Conservation (phyloP, 2,329 filamentous ascomycete genomes). For the Gaeumannomyces tritici region DNA sequence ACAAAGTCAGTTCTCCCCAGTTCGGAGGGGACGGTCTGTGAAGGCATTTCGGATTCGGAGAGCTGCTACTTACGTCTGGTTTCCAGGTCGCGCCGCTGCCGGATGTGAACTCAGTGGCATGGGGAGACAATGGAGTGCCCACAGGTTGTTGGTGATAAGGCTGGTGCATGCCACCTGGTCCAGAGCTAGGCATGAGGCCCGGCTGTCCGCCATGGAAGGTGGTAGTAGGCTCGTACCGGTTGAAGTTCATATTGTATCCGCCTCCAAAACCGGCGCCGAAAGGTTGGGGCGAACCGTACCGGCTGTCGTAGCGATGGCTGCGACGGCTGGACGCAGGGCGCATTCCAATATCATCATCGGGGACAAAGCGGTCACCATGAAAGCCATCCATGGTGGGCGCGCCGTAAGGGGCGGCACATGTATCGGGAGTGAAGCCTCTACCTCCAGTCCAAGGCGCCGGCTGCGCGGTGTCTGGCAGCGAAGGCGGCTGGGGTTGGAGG, state of each 20-base stretch:
- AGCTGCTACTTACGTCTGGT: conserved; percentile 33
- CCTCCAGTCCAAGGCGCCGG: conserved; percentile 37
- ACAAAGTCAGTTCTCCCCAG: neutral
- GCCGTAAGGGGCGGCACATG: conserved; percentile 20
- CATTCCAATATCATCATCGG: conserved; percentile 38
- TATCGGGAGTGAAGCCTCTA: conserved; percentile 29
- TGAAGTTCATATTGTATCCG: conserved; percentile 22
- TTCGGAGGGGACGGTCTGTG: too few species aligned
- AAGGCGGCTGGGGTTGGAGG: conserved; percentile 14
- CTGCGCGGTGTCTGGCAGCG: conserved; percentile 24
- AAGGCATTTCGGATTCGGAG: neutral
- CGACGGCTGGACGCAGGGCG: conserved; percentile 34
- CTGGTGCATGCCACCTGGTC: conserved; percentile 33
- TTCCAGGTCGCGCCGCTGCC: conserved; percentile 40
- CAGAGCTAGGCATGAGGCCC: conserved; percentile 22
- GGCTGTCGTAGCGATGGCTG: conserved; percentile 34
- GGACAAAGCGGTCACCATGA: conserved; percentile 34
- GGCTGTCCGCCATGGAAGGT: conserved; percentile 13
- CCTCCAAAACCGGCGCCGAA: conserved; percentile 25
- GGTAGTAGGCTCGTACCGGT: conserved; percentile 16
- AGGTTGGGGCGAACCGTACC: conserved; percentile 17
- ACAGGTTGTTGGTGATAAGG: conserved; percentile 46
- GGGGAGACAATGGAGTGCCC: conserved; percentile 60
- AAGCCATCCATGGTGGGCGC: conserved; percentile 27
- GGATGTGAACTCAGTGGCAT: conserved; percentile 65